Evolutionary conservation across 306 rosid species (phyloP), one percentile per base, ranked within the genome.

Genomic region (Malus sylvestris): DNA sequence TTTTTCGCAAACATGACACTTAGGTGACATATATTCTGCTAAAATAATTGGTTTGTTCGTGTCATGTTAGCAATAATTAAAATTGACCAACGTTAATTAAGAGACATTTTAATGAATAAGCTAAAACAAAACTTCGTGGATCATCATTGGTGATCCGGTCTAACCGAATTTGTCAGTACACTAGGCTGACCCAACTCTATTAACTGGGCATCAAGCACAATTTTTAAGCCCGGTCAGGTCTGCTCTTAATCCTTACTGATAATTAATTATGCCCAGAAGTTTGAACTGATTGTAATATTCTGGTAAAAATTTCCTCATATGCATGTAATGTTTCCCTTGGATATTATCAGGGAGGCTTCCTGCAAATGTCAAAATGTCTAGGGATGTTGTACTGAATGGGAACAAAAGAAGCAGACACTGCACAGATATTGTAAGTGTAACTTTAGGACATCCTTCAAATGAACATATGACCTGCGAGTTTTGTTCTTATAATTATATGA

Each of bases 291-390:
- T 60, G 65, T 19, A 23, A 60, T 25, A 12, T 23, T 23, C 16
- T 60, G 27, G 27, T n/a, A 7, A 8, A 57, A 57, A 20, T 6
- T 13, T 12, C 11, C 80, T 68, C 73, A 67, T 73, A 55, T 33
- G 18, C 44, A 2, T 10, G 18, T 32, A 35, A 4, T 10, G 3
- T 25, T 23, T 6, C 10, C 1, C 40, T 15, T 23, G 19, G 42
- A 22, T 60, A 18, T 60, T 6, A 73, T 42, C 25, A 80, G 79
- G 83, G 7, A 70, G 76, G 68, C 75, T 80, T 44, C 23, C 83
- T 13, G 12, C 71, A 58, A 74, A 59, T 22, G 45, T 74, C 33
- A 68, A 11, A 80, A 57, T 74, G 83, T 58, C 70, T 0, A 76
- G 83, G 64, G 40, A 58, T 59, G 79, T 80, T 60, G 10, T 29